phyloP scores from a whole-genome alignment of 768 basidiomycete genomes.

The Trametes cubensis region DNA sequence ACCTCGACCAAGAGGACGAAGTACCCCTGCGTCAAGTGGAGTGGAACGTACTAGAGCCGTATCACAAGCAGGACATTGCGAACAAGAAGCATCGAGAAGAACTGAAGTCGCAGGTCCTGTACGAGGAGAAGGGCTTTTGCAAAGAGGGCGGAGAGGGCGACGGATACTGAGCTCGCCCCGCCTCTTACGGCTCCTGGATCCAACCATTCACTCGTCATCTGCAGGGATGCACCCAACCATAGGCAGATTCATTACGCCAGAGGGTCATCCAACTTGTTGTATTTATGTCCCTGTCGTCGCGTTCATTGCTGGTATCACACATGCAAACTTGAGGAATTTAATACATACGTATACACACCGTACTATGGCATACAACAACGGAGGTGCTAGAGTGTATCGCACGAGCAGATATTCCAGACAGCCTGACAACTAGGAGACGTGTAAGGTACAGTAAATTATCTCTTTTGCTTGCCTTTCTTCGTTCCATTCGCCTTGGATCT shows the following conservation, averaged over 20 bases:
- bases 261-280: conserved; percentile 25
- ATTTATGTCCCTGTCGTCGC: conserved; percentile 23
- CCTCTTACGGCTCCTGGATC: not conserved
- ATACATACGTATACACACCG: conserved; percentile 10
- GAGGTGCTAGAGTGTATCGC: not conserved
- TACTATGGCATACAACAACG: not conserved
- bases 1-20: conserved; percentile 91
- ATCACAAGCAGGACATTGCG: conserved; percentile 75
- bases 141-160: conserved; percentile 97
- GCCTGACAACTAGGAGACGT: too few relatives aligned
- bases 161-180: conserved; percentile 64
- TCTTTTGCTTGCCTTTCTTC: conserved; percentile 56
- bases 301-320: conserved; percentile 8
- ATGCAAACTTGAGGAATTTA: conserved; percentile 13
- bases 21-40: conserved; percentile 77
- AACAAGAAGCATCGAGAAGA: conserved; percentile 81
- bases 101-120: conserved; percentile 78
- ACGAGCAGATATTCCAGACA: not conserved
- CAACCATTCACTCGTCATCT: not conserved
- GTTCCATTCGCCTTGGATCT: conserved; percentile 43
- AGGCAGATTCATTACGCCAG: conserved; percentile 45
- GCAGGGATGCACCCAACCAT: conserved; percentile 23
- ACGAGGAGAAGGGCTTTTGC: conserved; percentile 85
- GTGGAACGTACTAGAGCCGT: conserved; percentile 65
- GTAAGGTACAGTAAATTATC: conserved; percentile 13